Percentiles rank a stretch among this genome's conserved stretches.
Conservation (phyloP, 768 basidiomycete species). For the Pulveroboletus frians region DNA sequence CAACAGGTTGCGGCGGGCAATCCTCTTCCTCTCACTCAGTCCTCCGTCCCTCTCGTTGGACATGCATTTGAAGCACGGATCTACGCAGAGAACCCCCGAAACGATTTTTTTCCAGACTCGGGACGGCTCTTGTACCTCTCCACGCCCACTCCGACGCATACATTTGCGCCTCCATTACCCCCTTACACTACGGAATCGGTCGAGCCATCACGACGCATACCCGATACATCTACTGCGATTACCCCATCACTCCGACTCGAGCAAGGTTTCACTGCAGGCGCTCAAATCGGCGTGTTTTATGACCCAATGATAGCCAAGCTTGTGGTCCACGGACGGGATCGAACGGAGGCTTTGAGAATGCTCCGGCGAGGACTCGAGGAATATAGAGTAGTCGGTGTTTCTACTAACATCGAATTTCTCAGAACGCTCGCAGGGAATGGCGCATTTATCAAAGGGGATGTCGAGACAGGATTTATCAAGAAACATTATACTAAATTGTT, state of each 20-base stretch:
- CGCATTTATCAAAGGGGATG: slow-evolving; percentile 70
- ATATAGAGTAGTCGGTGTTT: slow-evolving; percentile 86
- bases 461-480: slow-evolving; percentile 94
- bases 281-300: slow-evolving; percentile 83
- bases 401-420: slow-evolving; percentile 90
- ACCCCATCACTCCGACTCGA: slow-evolving; percentile 75
- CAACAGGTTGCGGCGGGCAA: slow-evolving; percentile 82
- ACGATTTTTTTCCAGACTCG: slow-evolving; percentile 90
- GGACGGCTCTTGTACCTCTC: slow-evolving; percentile 77
- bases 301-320: slow-evolving; percentile 93
- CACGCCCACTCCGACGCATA: slow-evolving; percentile 68
- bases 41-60: slow-evolving; percentile 77
- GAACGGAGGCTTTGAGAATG: slow-evolving; percentile 77
- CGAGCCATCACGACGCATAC: slow-evolving; percentile 20
- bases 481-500: slow-evolving; percentile 84
- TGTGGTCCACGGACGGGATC: slow-evolving; percentile 80
- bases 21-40: slow-evolving; percentile 71
- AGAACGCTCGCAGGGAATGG: slow-evolving; percentile 68
- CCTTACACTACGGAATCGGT: slow-evolving; percentile 26
- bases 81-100: slow-evolving; percentile 92
- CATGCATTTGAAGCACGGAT: slow-evolving; percentile 95
- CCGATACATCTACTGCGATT: slow-evolving; percentile 26
- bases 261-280: slow-evolving; percentile 78
- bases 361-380: slow-evolving; percentile 78
- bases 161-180: slow-evolving; percentile 49